phyloP scores from a whole-genome alignment of 805 yeast genomes.

The Candida boleticola region DNA sequence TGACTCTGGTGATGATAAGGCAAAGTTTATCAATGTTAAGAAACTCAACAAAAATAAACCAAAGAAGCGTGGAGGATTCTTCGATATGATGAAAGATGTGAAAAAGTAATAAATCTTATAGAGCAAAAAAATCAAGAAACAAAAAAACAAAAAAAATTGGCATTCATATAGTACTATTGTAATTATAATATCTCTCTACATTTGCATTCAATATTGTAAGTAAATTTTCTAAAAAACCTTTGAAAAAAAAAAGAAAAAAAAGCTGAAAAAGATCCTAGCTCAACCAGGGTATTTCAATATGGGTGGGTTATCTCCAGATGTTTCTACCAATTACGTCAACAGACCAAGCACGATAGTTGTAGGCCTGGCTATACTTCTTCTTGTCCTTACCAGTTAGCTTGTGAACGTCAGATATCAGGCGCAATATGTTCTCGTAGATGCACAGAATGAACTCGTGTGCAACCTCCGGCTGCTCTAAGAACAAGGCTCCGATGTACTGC shows the following conservation, averaged over 20 bases:
- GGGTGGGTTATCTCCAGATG: slow-evolving; percentile 6
- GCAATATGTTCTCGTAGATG: slow-evolving; percentile 29
- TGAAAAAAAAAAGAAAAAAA: slow-evolving; percentile 2
- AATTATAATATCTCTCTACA: slow-evolving; percentile 6
- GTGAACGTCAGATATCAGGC: slow-evolving; percentile 20
- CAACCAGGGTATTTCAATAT: too few species aligned
- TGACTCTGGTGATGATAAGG: slow-evolving; percentile 9
- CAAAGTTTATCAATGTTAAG: slow-evolving; percentile 26
- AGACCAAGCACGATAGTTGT: slow-evolving; percentile 30
- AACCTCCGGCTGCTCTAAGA: slow-evolving; percentile 33
- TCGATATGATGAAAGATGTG: slow-evolving; percentile 29
- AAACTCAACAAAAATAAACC: slow-evolving; percentile 15
- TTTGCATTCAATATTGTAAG: neutral
- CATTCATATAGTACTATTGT: slow-evolving; percentile 1
- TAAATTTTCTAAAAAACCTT: neutral
- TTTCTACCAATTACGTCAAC: slow-evolving; percentile 34
- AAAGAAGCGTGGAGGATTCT: slow-evolving; percentile 28
- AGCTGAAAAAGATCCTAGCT: too few species aligned
- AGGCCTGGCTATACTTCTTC: slow-evolving; percentile 13
- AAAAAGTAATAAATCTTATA: slow-evolving; percentile 10
- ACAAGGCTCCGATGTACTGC: slow-evolving; percentile 41
- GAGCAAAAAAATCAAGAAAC: too few species aligned
- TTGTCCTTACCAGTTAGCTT: slow-evolving; percentile 6
- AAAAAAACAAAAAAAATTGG: too few species aligned
- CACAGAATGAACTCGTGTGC: slow-evolving; percentile 33